phyloP scores from a whole-genome alignment of 441 rosid genomes.

The Cnidoscolus chayamansa region DNA sequence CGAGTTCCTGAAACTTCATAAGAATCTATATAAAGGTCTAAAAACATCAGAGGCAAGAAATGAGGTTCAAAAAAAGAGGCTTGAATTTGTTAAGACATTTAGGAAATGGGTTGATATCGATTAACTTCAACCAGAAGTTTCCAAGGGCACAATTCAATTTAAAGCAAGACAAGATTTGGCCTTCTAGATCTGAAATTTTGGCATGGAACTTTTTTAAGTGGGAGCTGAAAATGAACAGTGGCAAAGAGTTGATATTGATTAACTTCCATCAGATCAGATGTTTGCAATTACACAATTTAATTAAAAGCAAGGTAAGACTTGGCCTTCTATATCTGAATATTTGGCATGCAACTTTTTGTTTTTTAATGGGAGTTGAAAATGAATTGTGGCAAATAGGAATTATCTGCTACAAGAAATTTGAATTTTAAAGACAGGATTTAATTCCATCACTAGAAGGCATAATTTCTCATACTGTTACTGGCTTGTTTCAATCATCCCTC shows the following conservation, averaged over 20 bases:
- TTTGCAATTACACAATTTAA: background rate
- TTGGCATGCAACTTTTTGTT: background rate
- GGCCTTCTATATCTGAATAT: slow-evolving; percentile 5
- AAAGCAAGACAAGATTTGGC: slow-evolving; percentile 8
- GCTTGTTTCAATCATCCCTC: background rate
- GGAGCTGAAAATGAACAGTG: background rate
- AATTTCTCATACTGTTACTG: too few species aligned
- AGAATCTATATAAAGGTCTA: slow-evolving; percentile 57
- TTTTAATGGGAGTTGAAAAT: too few species aligned
- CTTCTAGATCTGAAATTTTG: background rate
- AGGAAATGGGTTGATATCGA: slow-evolving; percentile 57
- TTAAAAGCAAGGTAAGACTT: slow-evolving; percentile 2
- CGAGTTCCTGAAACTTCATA: slow-evolving; percentile 70
- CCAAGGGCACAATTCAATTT: background rate
- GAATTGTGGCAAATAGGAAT: too few species aligned
- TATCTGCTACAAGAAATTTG: too few species aligned
- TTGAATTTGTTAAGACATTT: slow-evolving; percentile 52
- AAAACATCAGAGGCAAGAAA: slow-evolving; percentile 47
- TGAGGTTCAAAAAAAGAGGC: slow-evolving; percentile 64
- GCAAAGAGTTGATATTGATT: slow-evolving; percentile 43
- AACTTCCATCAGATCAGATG: slow-evolving; percentile 12
- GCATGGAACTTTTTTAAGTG: background rate
- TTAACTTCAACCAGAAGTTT: slow-evolving; percentile 21
- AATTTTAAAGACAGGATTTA: too few species aligned
- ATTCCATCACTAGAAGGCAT: too few species aligned